Conservation (phyloP, 352 stramenopile genomes). For the Pythium diclinum region DNA sequence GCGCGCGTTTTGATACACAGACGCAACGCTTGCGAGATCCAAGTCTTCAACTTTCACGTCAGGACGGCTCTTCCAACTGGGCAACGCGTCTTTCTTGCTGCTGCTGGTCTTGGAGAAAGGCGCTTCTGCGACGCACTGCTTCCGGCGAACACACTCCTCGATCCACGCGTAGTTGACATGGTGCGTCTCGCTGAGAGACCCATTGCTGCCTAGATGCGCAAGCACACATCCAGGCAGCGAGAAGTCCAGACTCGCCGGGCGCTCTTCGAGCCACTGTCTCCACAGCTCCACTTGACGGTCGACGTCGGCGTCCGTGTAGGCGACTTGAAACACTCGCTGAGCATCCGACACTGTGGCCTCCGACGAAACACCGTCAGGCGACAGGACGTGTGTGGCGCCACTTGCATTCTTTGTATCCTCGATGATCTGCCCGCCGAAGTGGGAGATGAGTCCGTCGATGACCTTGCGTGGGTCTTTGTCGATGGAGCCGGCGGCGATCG, state of each 20-base stretch:
- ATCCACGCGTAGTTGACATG: conserved; percentile 80
- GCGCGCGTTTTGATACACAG: conserved; percentile 19
- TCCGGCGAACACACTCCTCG: conserved; percentile 67
- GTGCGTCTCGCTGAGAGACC: conserved; percentile 50
- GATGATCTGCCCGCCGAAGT: conserved; percentile 80
- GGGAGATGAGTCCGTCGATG: conserved; percentile 70
- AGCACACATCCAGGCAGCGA: conserved; percentile 55
- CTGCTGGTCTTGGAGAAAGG: conserved; percentile 20
- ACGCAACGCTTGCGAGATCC: conserved; percentile 2
- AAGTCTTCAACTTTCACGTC: conserved; percentile 25
- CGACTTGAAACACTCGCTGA: conserved; percentile 43
- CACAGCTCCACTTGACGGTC: conserved; percentile 38
- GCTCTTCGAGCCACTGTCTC: conserved; percentile 37
- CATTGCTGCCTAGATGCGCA: conserved; percentile 47
- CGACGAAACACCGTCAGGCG: conserved; percentile 40
- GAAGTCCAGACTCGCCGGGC: conserved; percentile 36
- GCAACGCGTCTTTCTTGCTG: conserved; percentile 2
- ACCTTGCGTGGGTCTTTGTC: conserved; percentile 80
- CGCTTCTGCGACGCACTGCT: conserved; percentile 52
- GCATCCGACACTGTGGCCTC: conserved; percentile 31
- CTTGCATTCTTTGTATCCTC: conserved; percentile 41
- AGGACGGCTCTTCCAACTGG: conserved; percentile 21
- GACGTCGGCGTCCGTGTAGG: conserved; percentile 46
- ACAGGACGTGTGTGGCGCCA: conserved; percentile 72
- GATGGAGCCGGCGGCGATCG: conserved; percentile 66